Evolutionary conservation across 2,329 filamentous ascomycete genomes (phyloP), one percentile per base, ranked within the genome.

Genomic region (Blumeria hordei): DNA sequence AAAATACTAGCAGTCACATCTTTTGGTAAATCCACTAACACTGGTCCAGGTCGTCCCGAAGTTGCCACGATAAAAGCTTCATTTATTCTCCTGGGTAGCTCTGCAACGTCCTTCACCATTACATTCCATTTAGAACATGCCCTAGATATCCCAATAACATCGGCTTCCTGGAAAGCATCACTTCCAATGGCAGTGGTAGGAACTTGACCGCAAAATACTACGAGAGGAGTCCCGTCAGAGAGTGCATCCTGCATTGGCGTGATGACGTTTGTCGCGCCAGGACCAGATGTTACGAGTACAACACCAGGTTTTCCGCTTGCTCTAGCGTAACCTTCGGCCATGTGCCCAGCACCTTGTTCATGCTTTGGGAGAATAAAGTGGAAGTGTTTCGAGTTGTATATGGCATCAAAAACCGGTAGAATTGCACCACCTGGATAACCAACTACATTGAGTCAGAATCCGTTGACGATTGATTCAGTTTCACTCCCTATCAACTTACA

Each of bases 61-160:
- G 87, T 96, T 43, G 92, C 92, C 66, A 96, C 96, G 71, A 96
- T 88, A 65, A 96, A 96, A 52, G 92, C 92, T 71, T 96, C 92
- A 68, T 95, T 94, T 66, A 96, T 96, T 60, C 90, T 79, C 63
- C 85, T 80, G 53, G 92, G 92, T 55, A 98, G 75, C 70, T 98
- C 92, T 53, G 86, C 88, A 55, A 94, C 81, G 67, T 83, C 90
- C 76, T 93, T 95, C 52, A 95, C 87, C 88, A 96, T 93, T 58
- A 94, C 87, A 64, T 96, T 96, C 92, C 92, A 98, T 73, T 96
- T 96, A 62, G 88, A 95, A 75, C 88, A 95, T 18, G 88, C 81
- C 64, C 90, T 78, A 36, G 87, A 94, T 68, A 98, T 96, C 62
- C 90, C 90, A 57, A 95, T 74, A 37, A 94, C 81, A 66, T 98